Percentiles rank a stretch among this genome's conserved stretches.
phyloP scores from a whole-genome alignment of 352 stramenopile species.

The Pythium scleroteichum region DNA sequence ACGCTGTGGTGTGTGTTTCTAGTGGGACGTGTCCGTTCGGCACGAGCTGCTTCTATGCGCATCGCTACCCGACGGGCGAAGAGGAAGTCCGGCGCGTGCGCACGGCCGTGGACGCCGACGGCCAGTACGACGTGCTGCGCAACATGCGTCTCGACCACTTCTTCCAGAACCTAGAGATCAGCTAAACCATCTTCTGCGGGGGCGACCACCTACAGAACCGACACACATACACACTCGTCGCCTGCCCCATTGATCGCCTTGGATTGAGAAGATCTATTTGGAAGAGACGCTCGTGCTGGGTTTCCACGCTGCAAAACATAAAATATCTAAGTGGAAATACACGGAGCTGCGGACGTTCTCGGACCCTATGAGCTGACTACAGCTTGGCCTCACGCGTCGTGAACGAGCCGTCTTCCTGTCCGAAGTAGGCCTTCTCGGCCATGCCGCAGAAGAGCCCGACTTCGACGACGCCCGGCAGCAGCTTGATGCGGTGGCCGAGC shows the following conservation, averaged over 20 bases:
- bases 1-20: constrained; percentile 20
- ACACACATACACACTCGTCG: too few relatives aligned
- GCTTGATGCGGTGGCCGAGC: constrained; percentile 70
- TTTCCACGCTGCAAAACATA: not conserved
- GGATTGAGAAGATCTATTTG: too few relatives aligned
- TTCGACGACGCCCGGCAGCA: constrained; percentile 87
- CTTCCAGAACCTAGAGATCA: constrained; percentile 43
- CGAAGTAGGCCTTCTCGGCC: constrained; percentile 88
- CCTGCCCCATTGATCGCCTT: too few relatives aligned
- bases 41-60: constrained; percentile 87
- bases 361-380: too few relatives aligned
- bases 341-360: constrained; percentile 16
- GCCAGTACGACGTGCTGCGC: constrained; percentile 75
- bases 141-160: constrained; percentile 75
- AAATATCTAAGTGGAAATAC: constrained; percentile 13
- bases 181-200: constrained; percentile 3
- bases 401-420: constrained; percentile 80
- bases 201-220: too few relatives aligned
- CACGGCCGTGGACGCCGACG: constrained; percentile 69
- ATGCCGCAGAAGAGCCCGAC: constrained; percentile 90
- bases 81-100: constrained; percentile 62
- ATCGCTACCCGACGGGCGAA: constrained; percentile 68
- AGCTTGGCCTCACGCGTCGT: constrained; percentile 52
- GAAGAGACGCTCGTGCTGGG: too few relatives aligned
- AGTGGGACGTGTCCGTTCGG: constrained; percentile 84